These are phyloP conservation scores for Claviceps quebecensis DNA, from an alignment of 2,329 filamentous ascomycete species.

Conservation along the genomic window DNA sequence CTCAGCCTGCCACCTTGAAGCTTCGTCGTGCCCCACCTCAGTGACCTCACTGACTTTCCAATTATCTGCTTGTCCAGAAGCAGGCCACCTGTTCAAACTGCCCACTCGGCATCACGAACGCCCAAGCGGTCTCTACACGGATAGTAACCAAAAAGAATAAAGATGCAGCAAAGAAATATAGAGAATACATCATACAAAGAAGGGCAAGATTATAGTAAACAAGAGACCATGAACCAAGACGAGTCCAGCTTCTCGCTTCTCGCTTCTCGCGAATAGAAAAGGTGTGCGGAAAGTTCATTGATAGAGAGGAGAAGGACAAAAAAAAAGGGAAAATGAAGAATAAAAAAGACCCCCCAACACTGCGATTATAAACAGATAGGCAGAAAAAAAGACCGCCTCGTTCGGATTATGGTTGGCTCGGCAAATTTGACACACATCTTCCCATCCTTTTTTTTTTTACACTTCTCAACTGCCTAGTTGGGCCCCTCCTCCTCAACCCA, in stretches of 20 bases:
- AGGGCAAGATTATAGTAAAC: slow-evolving; percentile 8
- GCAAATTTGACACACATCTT: neutral
- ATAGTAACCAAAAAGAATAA: neutral
- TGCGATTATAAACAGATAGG: neutral
- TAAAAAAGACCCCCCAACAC: neutral
- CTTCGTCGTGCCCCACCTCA: too few relatives aligned
- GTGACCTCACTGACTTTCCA: neutral
- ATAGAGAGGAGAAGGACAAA: slow-evolving; percentile 4
- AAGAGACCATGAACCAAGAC: slow-evolving; percentile 16
- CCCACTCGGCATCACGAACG: neutral
- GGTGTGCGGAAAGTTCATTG: neutral
- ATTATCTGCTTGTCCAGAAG: neutral
- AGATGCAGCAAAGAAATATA: slow-evolving; percentile 7
- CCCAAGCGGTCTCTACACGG: neutral
- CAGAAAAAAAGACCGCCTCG: slow-evolving; percentile 12
- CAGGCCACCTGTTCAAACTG: neutral
- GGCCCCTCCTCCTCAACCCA: slow-evolving; percentile 55
- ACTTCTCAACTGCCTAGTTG: slow-evolving; percentile 27
- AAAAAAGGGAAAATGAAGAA: slow-evolving; percentile 14
- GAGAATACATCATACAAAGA: slow-evolving; percentile 18
- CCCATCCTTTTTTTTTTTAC: neutral
- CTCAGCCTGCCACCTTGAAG: too few relatives aligned
- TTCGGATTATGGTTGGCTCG: neutral
- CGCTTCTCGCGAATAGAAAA: neutral
- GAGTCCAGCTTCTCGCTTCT: neutral